A percentile compares a stretch with the other conserved stretches of the same genome.
phyloP scores from a whole-genome alignment of 2,329 filamentous ascomycete species.

The Rhinocladiella mackenziei region DNA sequence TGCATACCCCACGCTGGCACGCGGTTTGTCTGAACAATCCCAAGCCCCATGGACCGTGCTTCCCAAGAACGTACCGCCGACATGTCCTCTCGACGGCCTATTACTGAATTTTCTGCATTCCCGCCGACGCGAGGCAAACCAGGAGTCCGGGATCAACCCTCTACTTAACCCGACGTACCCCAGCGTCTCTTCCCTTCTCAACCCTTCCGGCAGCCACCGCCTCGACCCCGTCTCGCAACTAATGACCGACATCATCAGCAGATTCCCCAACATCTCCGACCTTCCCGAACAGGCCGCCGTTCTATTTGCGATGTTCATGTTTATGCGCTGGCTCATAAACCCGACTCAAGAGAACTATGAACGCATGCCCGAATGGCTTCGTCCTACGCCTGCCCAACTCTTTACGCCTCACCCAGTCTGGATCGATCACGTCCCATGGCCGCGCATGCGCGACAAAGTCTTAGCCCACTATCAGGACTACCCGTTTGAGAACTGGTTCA shows the following conservation, averaged over 20 bases:
- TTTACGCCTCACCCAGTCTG: conserved; percentile 68
- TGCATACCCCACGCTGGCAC: conserved; percentile 27
- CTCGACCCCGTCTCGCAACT: conserved; percentile 75
- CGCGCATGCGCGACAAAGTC: conserved; percentile 67
- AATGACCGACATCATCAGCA: conserved; percentile 77
- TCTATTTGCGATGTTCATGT: conserved; percentile 79
- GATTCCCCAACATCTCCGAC: conserved; percentile 74
- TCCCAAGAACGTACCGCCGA: conserved; percentile 61
- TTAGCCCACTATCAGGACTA: conserved; percentile 54
- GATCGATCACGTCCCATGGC: conserved; percentile 80
- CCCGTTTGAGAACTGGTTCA: conserved; percentile 75
- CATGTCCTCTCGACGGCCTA: conserved; percentile 74
- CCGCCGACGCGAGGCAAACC: conserved; percentile 57
- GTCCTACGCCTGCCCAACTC: conserved; percentile 63
- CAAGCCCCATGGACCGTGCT: conserved; percentile 40
- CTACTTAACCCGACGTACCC: conserved; percentile 72
- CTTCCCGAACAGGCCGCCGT: conserved; percentile 79
- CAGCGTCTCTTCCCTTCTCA: conserved; percentile 71
- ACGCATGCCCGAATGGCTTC: conserved; percentile 68
- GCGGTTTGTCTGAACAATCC: conserved; percentile 29
- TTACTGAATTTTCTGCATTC: conserved; percentile 74
- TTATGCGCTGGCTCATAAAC: conserved; percentile 80
- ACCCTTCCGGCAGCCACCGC: conserved; percentile 49
- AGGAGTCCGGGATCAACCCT: conserved; percentile 60
- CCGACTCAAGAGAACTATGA: conserved; percentile 77